Evolutionary conservation across 2,329 filamentous ascomycete genomes (phyloP), one percentile per base, ranked within the genome.

Genomic region (Beauveria rudraprayagi): DNA sequence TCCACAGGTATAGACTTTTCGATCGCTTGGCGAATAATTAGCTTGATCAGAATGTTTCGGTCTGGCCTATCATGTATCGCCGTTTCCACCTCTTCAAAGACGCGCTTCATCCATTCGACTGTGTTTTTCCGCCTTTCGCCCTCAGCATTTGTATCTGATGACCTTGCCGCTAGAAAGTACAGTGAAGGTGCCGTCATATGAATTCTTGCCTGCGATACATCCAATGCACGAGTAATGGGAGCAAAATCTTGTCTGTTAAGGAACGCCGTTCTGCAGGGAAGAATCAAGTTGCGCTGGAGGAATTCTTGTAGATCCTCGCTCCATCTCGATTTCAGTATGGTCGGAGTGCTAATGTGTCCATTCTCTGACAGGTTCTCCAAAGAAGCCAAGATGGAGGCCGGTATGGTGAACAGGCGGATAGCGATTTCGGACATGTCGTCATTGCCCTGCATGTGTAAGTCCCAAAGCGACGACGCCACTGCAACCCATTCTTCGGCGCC

Each of bases 401-500:
- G 61, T 63, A 75, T 70, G 0, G 70, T 66, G 48, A 81, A 81
- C 6, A 84, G 69, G 55, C 78, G 71, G 2, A 70, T 73, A 2
- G 82, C 80, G 28, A 83, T 78, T 44, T 83, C 78, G 8, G 75
- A 63, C 3, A 72, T 72, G 65, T 85, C 83, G 28, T 74, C 72
- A 4, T 70, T 70, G 19, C 74, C 77, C 62, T 81, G 80, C n/a
- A 81, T 71, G 65, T 82, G 83, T 6, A 85, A 72, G 22, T 79
- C 75, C 83, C 83, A 86, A 5, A 84, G 67, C 0, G 73, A 69
- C 4, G 73, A 71, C 48, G 81, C 70, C 2, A 74, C 78, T 4
- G 72, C 68, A 22, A 84, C 69, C 83, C 83, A 85, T 1, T 70
- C 68, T 26, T 75, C 71, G 52, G 77, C 73, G 5, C 74, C 74